These are phyloP conservation scores for Colletotrichum aenigma DNA, from an alignment of 2,329 filamentous ascomycete species.

Conservation along the genomic window DNA sequence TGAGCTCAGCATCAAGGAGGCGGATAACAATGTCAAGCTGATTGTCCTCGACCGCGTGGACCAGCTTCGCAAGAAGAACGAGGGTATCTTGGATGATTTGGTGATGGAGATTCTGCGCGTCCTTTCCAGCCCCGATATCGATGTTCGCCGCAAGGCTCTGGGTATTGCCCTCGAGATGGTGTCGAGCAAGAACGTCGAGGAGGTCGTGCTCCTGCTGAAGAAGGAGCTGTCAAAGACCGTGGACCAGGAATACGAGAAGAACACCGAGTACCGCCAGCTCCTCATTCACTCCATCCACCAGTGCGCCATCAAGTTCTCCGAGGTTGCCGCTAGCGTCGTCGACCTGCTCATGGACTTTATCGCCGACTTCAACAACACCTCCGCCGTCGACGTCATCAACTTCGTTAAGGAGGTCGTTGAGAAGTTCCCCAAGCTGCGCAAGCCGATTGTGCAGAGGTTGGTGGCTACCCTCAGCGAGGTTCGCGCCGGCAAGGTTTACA, in stretches of 20 bases:
- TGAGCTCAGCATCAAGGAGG: conserved; percentile 94
- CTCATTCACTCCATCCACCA: conserved; percentile 97
- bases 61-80: conserved; percentile 83
- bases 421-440: conserved; percentile 90
- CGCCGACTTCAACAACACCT: conserved; percentile 95
- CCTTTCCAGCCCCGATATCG: conserved; percentile 92
- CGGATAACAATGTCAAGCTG: conserved; percentile 98
- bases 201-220: conserved; percentile 93
- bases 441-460: conserved; percentile 85
- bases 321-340: conserved; percentile 95
- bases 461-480: conserved; percentile 93
- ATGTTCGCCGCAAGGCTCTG: conserved; percentile 91
- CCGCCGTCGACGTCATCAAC: conserved; percentile 95
- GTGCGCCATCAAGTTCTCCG: conserved; percentile 98
- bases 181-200: conserved; percentile 97
- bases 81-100: conserved; percentile 89
- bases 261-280: conserved; percentile 90
- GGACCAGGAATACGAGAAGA: conserved; percentile 99
- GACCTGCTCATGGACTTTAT: conserved; percentile 99
- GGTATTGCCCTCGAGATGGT: conserved; percentile 95
- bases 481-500: conserved; percentile 94
- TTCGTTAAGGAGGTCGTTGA: conserved; percentile 99
- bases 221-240: conserved; percentile 98
- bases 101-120: conserved; percentile 98
- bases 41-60: conserved; percentile 96